Evolutionary conservation across 2,329 filamentous ascomycete genomes (phyloP).

Genomic region (Fusarium transvaalense): DNA sequence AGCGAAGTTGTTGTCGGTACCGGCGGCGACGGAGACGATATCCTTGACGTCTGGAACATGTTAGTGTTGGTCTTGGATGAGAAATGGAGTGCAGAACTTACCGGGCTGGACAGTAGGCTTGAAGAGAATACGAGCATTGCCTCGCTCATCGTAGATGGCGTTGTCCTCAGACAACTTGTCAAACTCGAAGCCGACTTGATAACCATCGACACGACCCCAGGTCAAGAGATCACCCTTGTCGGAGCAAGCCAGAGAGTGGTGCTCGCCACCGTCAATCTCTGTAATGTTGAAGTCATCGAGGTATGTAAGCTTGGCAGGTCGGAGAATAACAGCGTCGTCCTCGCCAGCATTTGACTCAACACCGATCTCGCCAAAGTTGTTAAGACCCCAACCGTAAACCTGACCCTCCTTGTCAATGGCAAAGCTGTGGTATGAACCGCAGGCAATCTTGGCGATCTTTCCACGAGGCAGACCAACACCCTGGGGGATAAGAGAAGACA

Average conservation of each 20-base stretch:
- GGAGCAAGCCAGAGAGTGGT: conserved; percentile 78
- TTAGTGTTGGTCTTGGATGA: not conserved
- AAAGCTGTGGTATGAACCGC: conserved; percentile 86
- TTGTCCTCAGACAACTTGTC: conserved; percentile 63
- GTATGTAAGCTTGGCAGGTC: conserved; percentile 74
- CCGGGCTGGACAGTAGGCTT: conserved; percentile 58
- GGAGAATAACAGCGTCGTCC: conserved; percentile 75
- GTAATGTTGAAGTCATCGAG: conserved; percentile 74
- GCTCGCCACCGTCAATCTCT: conserved; percentile 76
- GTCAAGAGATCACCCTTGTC: conserved; percentile 68
- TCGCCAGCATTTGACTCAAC: conserved; percentile 67
- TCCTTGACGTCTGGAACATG: conserved; percentile 61
- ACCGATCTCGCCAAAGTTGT: conserved; percentile 86
- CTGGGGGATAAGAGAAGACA: conserved; percentile 72
- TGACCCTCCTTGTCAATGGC: conserved; percentile 77
- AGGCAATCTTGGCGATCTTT: conserved; percentile 65
- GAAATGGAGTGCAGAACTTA: conserved; percentile 48
- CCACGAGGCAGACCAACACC: conserved; percentile 69
- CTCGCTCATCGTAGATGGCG: conserved; percentile 72
- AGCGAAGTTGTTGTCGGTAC: conserved; percentile 80
- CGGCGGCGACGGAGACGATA: conserved; percentile 68
- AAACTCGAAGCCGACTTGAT: conserved; percentile 68
- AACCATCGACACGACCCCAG: conserved; percentile 70
- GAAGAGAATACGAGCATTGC: conserved; percentile 73
- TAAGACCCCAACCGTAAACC: conserved; percentile 86